Evolutionary conservation across 208 protist genomes (phyloP), one percentile per base, ranked within the genome.

Genomic region (Phytomonas francai): DNA sequence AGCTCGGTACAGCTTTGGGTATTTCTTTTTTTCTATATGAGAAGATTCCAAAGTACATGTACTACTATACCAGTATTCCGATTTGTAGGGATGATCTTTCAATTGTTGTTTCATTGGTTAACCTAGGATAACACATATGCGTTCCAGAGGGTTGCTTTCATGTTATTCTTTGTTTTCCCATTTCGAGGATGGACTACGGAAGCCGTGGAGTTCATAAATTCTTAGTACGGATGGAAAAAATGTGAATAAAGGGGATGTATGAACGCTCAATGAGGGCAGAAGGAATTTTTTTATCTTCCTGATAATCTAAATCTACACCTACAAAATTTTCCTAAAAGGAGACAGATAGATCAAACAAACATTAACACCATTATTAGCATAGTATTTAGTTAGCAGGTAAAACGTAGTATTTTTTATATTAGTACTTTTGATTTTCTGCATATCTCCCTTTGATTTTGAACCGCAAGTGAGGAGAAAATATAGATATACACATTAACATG

Each of bases 401-500:
- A 45, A 45, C 0, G 31, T 31, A 34, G n/a, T 32, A 39, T 28
- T 39, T 12, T 31, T 31, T n/a, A 62, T n/a, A 11, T 45, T 45
- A 45, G 39, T 14, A 45, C n/a, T n/a, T 45, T 28, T 45, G n/a
- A 49, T 28, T 65, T 31, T 32, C 36, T 57, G 27, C 28, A 39
- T 36, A 31, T 27, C 12, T 9, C 22, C 34, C 36, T 7, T 64
- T 22, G 25, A 16, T 25, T 22, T 65, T 22, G 59, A n/a, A 61
- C 45, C 30, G 2, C 0, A 19, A 45, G 4, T 14, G 39, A 22
- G 39, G 12, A 14, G 39, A 14, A 45, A 22, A 45, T 16, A 45
- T 45, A 45, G 39, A 16, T 45, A 45, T 2, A 45, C 19, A 2
- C 39, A 14, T 45, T 22, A 11, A n/a, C 19, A 93, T 91, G 89